A percentile compares a stretch with the other conserved stretches of the same genome.
phyloP scores from a whole-genome alignment of 2,329 filamentous ascomycete genomes.

The Apiospora hydei region DNA sequence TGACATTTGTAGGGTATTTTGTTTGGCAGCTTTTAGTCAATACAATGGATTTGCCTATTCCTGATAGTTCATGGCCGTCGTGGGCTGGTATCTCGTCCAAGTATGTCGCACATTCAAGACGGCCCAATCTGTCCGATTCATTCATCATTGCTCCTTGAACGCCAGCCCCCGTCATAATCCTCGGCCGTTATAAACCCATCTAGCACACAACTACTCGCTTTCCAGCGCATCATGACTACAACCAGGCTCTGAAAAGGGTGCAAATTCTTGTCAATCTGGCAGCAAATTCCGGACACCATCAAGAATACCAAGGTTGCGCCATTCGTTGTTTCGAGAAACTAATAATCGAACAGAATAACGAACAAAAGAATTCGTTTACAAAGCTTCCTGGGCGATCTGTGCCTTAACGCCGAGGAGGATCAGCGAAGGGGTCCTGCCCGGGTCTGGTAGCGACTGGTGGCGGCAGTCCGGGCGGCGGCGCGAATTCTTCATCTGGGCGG shows the following conservation, averaged over 20 bases:
- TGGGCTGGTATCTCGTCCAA: constrained; percentile 12
- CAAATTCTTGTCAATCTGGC: neutral
- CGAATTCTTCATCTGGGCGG: constrained; percentile 44
- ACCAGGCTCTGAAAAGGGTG: neutral
- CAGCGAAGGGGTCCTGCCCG: constrained; percentile 30
- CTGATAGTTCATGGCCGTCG: constrained; percentile 39
- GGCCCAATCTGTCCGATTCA: neutral
- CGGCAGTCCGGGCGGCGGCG: constrained; percentile 58
- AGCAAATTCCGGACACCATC: neutral
- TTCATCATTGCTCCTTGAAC: constrained; percentile 10
- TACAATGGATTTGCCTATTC: constrained; percentile 38
- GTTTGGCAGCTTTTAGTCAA: constrained; percentile 26
- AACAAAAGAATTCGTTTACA: neutral
- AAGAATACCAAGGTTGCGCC: neutral
- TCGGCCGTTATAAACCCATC: constrained; percentile 7
- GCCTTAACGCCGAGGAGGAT: constrained; percentile 21
- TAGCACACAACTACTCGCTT: neutral
- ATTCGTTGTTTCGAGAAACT: neutral
- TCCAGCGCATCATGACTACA: neutral
- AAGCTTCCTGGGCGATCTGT: neutral
- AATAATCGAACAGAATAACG: neutral
- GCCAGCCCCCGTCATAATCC: constrained; percentile 2
- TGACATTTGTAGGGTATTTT: neutral
- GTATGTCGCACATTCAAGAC: neutral
- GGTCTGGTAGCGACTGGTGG: constrained; percentile 44